Base-by-base conservation (phyloP, 768 basidiomycete genomes). In the Hygrocybe punicea region DNA sequence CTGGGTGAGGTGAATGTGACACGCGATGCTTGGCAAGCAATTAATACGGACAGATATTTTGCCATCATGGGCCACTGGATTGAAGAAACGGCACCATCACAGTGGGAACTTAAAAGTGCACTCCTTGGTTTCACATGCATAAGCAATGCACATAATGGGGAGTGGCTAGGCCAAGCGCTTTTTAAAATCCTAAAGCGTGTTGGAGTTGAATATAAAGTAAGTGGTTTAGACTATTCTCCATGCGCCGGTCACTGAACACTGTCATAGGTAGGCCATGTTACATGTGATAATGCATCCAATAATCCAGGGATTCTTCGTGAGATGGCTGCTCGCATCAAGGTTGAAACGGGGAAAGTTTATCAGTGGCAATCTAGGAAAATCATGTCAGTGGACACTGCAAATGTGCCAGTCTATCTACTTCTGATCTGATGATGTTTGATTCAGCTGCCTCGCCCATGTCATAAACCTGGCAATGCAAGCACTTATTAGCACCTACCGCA, bases 91-190 rank as follows among this genome's bases (percentile, higher is more conserved):
- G n/a, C n/a, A n/a, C n/a, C n/a, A n/a, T n/a, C n/a, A n/a, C n/a
- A n/a, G n/a, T n/a, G n/a, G n/a, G n/a, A n/a, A n/a, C n/a, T n/a
- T n/a, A n/a, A n/a, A n/a, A n/a, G n/a, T n/a, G n/a, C n/a, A n/a
- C n/a, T n/a, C 0, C 46, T 76, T 2, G 76, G 75, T 2, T 78
- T 78, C 37, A 66, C n/a, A n/a, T n/a, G n/a, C n/a, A n/a, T n/a
- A n/a, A n/a, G n/a, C n/a, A n/a, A n/a, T n/a, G n/a, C n/a, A n/a
- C n/a, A n/a, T n/a, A n/a, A n/a, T n/a, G n/a, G n/a, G n/a, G n/a
- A n/a, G n/a, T n/a, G n/a, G n/a, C n/a, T n/a, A n/a, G n/a, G n/a
- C n/a, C n/a, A n/a, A n/a, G n/a, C n/a, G n/a, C n/a, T n/a, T n/a
- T n/a, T 65, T 63, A 71, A 71, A 56, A 62, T 79, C 21, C 53